Evolutionary conservation across 805 yeast genomes (phyloP).

Genomic region (Zygotorulaspora florentina): DNA sequence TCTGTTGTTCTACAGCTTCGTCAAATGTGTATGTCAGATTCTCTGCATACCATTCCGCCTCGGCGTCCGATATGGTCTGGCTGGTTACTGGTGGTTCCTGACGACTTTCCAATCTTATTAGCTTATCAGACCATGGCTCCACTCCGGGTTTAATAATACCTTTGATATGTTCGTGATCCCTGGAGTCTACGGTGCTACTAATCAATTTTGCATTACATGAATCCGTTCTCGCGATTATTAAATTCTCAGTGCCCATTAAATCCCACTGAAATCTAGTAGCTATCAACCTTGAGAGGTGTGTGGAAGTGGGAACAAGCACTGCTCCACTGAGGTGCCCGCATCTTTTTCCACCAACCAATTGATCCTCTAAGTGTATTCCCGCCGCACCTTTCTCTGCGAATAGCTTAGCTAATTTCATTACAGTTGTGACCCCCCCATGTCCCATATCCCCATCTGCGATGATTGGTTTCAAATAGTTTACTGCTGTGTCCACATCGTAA

Average conservation of each 20-base stretch:
- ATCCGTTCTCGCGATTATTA: conserved; percentile 59
- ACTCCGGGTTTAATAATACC: conserved; percentile 39
- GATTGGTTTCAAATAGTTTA: conserved; percentile 57
- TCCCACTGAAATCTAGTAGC: conserved; percentile 65
- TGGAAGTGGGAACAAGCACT: conserved; percentile 55
- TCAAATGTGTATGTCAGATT: conserved; percentile 44
- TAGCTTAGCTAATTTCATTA: conserved; percentile 60
- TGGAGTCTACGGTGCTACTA: conserved; percentile 49
- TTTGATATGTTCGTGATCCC: conserved; percentile 52
- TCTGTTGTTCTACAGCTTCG: conserved; percentile 43
- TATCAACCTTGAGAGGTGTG: conserved; percentile 49
- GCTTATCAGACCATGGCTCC: conserved; percentile 43
- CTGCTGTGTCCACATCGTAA: conserved; percentile 19
- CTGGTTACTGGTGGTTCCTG: conserved; percentile 39
- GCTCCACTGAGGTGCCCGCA: conserved; percentile 64
- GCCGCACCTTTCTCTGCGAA: conserved; percentile 68
- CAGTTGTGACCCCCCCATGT: conserved; percentile 58
- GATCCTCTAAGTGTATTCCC: conserved; percentile 62
- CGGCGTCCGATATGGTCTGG: conserved; percentile 38
- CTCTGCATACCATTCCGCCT: conserved; percentile 44
- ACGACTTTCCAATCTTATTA: conserved; percentile 40
- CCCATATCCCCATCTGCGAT: conserved; percentile 68
- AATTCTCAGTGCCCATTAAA: conserved; percentile 54
- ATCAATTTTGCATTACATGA: conserved; percentile 52
- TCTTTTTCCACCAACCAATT: conserved; percentile 60